phyloP scores from a whole-genome alignment of 2,329 filamentous ascomycete species.

The Fusarium sp. region DNA sequence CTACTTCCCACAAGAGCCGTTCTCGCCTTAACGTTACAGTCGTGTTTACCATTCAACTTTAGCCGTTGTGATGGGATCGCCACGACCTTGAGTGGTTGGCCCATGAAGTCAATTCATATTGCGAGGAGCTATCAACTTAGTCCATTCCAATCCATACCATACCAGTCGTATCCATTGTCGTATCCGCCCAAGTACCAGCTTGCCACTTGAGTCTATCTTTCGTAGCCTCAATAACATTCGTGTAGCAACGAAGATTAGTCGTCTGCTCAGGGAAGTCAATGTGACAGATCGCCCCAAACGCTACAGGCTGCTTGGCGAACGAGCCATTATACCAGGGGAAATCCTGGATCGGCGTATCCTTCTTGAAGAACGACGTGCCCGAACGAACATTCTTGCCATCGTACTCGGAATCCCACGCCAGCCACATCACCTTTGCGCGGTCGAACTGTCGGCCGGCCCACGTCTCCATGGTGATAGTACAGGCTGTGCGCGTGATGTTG shows the following conservation, averaged over 20 bases:
- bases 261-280: conserved; percentile 1
- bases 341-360: background rate
- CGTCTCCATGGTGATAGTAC: background rate
- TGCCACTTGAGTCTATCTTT: conserved; percentile 5
- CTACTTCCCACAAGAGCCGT: too few species aligned
- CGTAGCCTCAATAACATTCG: background rate
- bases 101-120: too few species aligned
- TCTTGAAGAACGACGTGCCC: background rate
- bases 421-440: conserved; percentile 7
- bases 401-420: conserved; percentile 8
- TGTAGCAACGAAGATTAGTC: background rate
- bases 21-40: too few species aligned
- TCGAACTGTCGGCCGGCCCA: conserved; percentile 3
- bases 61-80: too few species aligned
- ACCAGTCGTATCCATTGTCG: background rate
- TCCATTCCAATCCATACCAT: conserved; percentile 7
- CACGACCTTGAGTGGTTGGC: too few species aligned
- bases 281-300: background rate
- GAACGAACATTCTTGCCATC: conserved; percentile 3
- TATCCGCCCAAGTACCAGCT: conserved; percentile 8
- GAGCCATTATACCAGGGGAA: background rate
- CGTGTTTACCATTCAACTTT: too few species aligned
- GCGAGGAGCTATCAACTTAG: background rate
- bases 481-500: background rate
- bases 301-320: conserved; percentile 3